These are phyloP conservation scores for Hypoxylon sp. DNA, from an alignment of 2,329 filamentous ascomycete species.

Conservation along the genomic window DNA sequence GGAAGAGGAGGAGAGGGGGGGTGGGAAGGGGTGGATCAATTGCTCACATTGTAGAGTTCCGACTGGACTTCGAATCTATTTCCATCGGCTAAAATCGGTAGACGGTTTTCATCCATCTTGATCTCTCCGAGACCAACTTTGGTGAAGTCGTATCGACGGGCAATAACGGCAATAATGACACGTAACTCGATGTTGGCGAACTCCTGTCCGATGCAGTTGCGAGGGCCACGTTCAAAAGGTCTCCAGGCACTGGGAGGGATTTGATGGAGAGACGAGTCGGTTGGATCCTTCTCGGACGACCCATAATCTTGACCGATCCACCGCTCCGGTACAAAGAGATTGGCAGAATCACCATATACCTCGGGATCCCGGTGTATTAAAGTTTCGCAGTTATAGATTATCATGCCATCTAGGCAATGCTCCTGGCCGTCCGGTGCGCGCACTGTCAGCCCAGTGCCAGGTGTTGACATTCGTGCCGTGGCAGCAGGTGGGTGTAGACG, in stretches of 20 bases:
- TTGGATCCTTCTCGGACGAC: too few species aligned
- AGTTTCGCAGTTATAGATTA: background rate
- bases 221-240: constrained; percentile 62
- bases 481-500: constrained; percentile 38
- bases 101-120: constrained; percentile 15
- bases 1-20: too few species aligned
- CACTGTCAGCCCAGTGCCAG: constrained; percentile 36
- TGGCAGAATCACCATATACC: constrained; percentile 45
- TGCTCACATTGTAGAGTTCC: constrained; percentile 23
- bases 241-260: constrained; percentile 33
- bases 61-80: constrained; percentile 22
- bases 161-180: constrained; percentile 29
- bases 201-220: constrained; percentile 67
- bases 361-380: constrained; percentile 46
- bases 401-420: constrained; percentile 1
- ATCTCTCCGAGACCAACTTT: constrained; percentile 22
- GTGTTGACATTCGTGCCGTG: constrained; percentile 32
- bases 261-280: background rate
- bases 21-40: too few species aligned
- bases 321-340: constrained; percentile 51
- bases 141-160: constrained; percentile 28
- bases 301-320: constrained; percentile 39
- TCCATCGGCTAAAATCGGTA: constrained; percentile 23
- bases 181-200: constrained; percentile 57
- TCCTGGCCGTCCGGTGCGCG: constrained; percentile 23